Evolutionary conservation across 1,139 yeast genomes (phyloP).

Genomic region (Torulaspora pretoriensis): DNA sequence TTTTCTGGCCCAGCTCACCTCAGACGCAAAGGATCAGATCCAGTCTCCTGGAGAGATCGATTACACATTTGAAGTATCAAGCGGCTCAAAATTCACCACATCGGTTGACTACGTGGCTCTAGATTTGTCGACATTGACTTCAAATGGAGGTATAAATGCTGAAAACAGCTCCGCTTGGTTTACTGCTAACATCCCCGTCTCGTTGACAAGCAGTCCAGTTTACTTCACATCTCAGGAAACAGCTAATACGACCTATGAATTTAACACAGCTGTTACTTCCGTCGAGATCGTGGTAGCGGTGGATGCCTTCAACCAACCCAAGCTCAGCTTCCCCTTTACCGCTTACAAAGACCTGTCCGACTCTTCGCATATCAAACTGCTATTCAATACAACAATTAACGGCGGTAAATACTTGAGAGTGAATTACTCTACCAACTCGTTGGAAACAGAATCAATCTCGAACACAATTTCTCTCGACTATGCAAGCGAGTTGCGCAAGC

Average conservation of each 20-base stretch:
- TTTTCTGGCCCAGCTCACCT: slow-evolving; percentile 24
- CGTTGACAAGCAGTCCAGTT: slow-evolving; percentile 20
- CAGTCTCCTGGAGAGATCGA: slow-evolving; percentile 18
- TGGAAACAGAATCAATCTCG: slow-evolving; percentile 15
- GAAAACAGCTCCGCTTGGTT: slow-evolving; percentile 30
- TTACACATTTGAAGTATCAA: slow-evolving; percentile 24
- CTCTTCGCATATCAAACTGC: slow-evolving; percentile 18
- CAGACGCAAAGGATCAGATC: slow-evolving; percentile 16
- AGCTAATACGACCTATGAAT: slow-evolving; percentile 16
- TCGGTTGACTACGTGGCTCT: slow-evolving; percentile 23
- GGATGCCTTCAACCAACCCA: slow-evolving; percentile 29
- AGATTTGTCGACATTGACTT: slow-evolving; percentile 17
- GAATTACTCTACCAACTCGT: slow-evolving; percentile 21
- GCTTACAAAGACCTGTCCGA: slow-evolving; percentile 28
- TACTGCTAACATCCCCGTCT: slow-evolving; percentile 30
- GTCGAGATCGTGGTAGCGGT: slow-evolving; percentile 25
- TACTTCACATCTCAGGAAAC: slow-evolving; percentile 23
- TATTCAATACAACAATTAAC: slow-evolving; percentile 24
- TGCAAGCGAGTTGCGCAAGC: slow-evolving; percentile 5
- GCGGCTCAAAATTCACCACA: slow-evolving; percentile 19
- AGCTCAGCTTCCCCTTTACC: slow-evolving; percentile 21
- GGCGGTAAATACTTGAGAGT: slow-evolving; percentile 32
- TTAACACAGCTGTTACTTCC: slow-evolving; percentile 21
- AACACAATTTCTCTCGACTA: slow-evolving; percentile 6
- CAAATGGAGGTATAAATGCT: slow-evolving; percentile 28